These are phyloP conservation scores for Russula ochroleuca DNA, from an alignment of 768 basidiomycete species.

Conservation along the genomic window DNA sequence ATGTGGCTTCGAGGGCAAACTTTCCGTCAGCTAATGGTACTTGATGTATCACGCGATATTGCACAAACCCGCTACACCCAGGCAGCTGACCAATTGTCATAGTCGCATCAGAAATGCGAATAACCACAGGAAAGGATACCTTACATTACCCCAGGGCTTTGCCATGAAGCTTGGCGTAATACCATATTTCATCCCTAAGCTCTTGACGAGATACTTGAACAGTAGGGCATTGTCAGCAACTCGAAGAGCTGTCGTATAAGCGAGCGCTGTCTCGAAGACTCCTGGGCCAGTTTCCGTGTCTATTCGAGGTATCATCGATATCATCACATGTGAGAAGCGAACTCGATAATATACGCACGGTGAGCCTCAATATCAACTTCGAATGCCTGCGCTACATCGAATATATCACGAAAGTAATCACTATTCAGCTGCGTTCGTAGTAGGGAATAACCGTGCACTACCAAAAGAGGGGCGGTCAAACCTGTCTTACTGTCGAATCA, in stretches of 20 bases:
- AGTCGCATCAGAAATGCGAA: neutral
- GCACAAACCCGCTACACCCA: slow-evolving; percentile 83
- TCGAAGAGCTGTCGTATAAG: slow-evolving; percentile 70
- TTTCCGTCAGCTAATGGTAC: slow-evolving; percentile 6
- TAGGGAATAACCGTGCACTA: slow-evolving; percentile 97
- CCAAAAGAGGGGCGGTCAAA: neutral
- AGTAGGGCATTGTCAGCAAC: slow-evolving; percentile 92
- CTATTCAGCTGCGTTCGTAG: slow-evolving; percentile 87
- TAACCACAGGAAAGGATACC: neutral
- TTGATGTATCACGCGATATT: neutral
- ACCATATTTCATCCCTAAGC: slow-evolving; percentile 82
- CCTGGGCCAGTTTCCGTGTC: slow-evolving; percentile 94
- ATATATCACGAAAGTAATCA: slow-evolving; percentile 85
- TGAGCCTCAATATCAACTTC: slow-evolving; percentile 82
- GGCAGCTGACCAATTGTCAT: slow-evolving; percentile 56
- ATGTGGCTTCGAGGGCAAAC: slow-evolving; percentile 56
- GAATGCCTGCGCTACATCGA: slow-evolving; percentile 68
- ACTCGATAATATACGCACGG: slow-evolving; percentile 42
- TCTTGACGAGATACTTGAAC: slow-evolving; percentile 92
- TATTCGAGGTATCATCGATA: slow-evolving; percentile 32
- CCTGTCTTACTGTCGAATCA: neutral
- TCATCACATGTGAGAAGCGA: neutral
- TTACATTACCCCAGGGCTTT: slow-evolving; percentile 89
- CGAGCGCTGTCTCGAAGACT: slow-evolving; percentile 81
- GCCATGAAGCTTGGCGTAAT: slow-evolving; percentile 98